Evolutionary conservation across 495 filamentous ascomycete genomes (phyloP).

Genomic region (Penicillium soppii): DNA sequence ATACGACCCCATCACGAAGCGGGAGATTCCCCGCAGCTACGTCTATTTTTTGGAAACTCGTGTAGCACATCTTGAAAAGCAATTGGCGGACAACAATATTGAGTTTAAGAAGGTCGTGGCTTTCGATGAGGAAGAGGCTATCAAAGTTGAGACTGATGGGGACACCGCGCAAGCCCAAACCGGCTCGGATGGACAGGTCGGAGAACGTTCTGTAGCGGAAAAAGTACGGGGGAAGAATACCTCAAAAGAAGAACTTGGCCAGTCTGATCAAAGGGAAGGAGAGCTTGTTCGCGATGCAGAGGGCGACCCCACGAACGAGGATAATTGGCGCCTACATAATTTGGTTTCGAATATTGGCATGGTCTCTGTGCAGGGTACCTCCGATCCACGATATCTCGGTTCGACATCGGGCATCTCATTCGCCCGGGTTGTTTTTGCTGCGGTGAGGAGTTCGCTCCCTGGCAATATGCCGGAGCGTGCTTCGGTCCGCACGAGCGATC

Average conservation of each 20-base stretch:
- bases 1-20: slow-evolving; percentile 93
- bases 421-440: slow-evolving; percentile 90
- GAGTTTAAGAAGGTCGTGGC: slow-evolving; percentile 71
- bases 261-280: slow-evolving; percentile 34
- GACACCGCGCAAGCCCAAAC: slow-evolving; percentile 26
- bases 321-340: slow-evolving; percentile 65
- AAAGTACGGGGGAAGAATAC: slow-evolving; percentile 22
- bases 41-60: slow-evolving; percentile 91
- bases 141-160: slow-evolving; percentile 36
- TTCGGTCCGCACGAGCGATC: slow-evolving; percentile 47
- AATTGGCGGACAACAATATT: slow-evolving; percentile 68
- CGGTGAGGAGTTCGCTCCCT: slow-evolving; percentile 79
- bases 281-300: slow-evolving; percentile 18
- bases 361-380: slow-evolving; percentile 72
- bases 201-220: slow-evolving; percentile 15
- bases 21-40: slow-evolving; percentile 91
- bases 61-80: slow-evolving; percentile 76
- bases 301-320: slow-evolving; percentile 44
- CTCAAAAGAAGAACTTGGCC: slow-evolving; percentile 26
- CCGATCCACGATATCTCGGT: slow-evolving; percentile 77
- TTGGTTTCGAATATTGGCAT: slow-evolving; percentile 75
- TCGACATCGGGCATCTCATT: slow-evolving; percentile 92
- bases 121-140: slow-evolving; percentile 62
- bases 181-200: slow-evolving; percentile 8
- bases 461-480: slow-evolving; percentile 58